A percentile compares a stretch with the other conserved stretches of the same genome.
Conservation (phyloP, 306 rosid genomes). For the Argentina anserina region DNA sequence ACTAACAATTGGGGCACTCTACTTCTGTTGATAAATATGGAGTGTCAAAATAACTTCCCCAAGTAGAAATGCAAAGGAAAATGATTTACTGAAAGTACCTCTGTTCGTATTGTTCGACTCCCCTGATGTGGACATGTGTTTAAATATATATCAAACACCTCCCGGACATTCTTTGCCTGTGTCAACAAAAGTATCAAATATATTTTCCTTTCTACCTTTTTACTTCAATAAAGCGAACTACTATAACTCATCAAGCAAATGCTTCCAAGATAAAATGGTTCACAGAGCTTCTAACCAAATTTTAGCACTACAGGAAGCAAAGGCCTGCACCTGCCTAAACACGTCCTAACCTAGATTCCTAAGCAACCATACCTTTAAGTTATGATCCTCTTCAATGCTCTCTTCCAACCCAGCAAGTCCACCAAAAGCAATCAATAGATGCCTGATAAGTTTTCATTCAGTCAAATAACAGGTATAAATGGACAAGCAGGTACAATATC, state of each 20-base stretch:
- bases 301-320: not conserved
- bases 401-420: conserved; percentile 99
- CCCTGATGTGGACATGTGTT: conserved; percentile 96
- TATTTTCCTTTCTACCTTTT: not conserved
- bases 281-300: not conserved
- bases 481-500: conserved; percentile 9
- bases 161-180: conserved; percentile 58
- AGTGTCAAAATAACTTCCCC: not conserved
- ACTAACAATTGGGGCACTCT: not conserved
- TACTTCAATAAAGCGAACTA: not conserved
- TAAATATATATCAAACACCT: conserved; percentile 57
- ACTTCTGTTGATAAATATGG: not conserved
- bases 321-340: not conserved
- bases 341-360: not conserved
- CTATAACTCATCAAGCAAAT: not conserved
- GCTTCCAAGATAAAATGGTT: not conserved
- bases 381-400: conserved; percentile 81
- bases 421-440: conserved; percentile 87
- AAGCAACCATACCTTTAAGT: conserved; percentile 49
- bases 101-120: conserved; percentile 96
- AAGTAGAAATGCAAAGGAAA: not conserved
- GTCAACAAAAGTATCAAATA: conserved; percentile 13
- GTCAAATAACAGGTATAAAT: conserved; percentile 21
- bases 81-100: conserved; percentile 42
- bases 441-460: conserved; percentile 49